Percentiles rank a stretch among this genome's conserved stretches.
Evolutionary conservation across 805 yeast genomes (phyloP).

Genomic region (Phaffomyces antillensis): DNA sequence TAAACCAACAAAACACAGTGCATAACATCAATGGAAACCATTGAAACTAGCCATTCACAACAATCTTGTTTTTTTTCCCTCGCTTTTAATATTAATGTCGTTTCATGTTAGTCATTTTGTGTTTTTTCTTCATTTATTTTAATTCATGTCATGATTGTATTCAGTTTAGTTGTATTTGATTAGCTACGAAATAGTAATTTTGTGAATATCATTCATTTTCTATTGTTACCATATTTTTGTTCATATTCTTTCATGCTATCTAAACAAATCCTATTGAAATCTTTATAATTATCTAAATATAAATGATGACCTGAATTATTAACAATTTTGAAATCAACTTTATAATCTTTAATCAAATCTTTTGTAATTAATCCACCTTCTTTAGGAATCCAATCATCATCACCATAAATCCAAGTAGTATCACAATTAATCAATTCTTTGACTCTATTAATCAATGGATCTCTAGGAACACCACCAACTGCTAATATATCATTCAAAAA

Average conservation of each 20-base stretch:
- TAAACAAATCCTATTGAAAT: constrained; percentile 45
- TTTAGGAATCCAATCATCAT: constrained; percentile 58
- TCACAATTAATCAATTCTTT: constrained; percentile 43
- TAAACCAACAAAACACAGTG: too few species aligned
- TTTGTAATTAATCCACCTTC: constrained; percentile 32
- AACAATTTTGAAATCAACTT: constrained; percentile 34
- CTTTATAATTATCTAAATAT: constrained; percentile 57
- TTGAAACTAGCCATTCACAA: too few species aligned
- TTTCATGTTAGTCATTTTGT: background rate
- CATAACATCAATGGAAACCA: too few species aligned
- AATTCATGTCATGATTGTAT: background rate
- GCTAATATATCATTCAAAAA: constrained; percentile 75
- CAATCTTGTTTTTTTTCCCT: background rate
- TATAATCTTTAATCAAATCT: constrained; percentile 19
- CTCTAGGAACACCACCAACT: constrained; percentile 87
- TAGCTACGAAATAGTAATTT: too few species aligned
- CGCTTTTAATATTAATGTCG: background rate
- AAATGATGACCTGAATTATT: constrained; percentile 69
- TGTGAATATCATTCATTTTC: too few species aligned
- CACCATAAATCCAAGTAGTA: constrained; percentile 82
- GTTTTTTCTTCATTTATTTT: too few species aligned
- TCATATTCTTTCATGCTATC: constrained; percentile 40
- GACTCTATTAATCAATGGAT: constrained; percentile 48
- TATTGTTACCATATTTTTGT: background rate
- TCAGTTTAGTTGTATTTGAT: background rate